These are phyloP conservation scores for Dissoconium aciculare DNA, from an alignment of 2,329 filamentous ascomycete genomes.

Conservation along the genomic window DNA sequence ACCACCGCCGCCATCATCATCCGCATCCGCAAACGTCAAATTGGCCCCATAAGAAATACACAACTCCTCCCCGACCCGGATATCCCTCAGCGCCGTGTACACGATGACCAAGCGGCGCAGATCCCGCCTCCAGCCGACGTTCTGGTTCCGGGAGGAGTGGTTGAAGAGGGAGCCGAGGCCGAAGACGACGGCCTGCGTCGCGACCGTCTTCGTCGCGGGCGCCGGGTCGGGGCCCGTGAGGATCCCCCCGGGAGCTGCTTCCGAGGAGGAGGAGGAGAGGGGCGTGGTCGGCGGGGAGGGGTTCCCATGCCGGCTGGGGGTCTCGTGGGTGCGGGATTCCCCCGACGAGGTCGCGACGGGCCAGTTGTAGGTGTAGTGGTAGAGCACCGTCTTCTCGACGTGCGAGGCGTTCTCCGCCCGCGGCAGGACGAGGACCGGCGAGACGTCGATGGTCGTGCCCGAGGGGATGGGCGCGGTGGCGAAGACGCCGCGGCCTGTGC, in stretches of 20 bases:
- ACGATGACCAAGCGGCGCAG: conserved; percentile 31
- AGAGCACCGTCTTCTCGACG: conserved; percentile 36
- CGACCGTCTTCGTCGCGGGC: too few species aligned
- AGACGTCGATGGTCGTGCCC: conserved; percentile 37
- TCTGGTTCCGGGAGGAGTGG: conserved; percentile 37
- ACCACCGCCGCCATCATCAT: conserved; percentile 14
- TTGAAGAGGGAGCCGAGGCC: conserved; percentile 46
- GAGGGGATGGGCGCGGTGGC: conserved; percentile 32
- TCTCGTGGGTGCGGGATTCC: too few species aligned
- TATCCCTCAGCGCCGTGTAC: conserved; percentile 37
- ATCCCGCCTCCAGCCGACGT: conserved; percentile 42
- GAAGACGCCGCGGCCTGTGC: conserved; percentile 40
- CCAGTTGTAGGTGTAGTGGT: conserved; percentile 44
- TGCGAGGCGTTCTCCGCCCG: conserved; percentile 34
- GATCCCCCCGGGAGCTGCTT: too few species aligned
- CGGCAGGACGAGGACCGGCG: conserved; percentile 37
- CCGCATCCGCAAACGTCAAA: conserved; percentile 35
- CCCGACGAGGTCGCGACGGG: conserved; percentile 13
- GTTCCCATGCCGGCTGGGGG: too few species aligned
- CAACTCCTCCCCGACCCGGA: conserved; percentile 39
- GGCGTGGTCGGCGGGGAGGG: conserved; percentile 2
- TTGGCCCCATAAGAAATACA: conserved; percentile 37
- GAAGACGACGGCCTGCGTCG: conserved; percentile 39
- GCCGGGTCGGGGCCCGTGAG: too few species aligned
- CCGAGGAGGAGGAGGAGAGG: conserved; percentile 5